Base-by-base conservation (phyloP, 768 basidiomycete genomes). In the Amylocystis lapponica region DNA sequence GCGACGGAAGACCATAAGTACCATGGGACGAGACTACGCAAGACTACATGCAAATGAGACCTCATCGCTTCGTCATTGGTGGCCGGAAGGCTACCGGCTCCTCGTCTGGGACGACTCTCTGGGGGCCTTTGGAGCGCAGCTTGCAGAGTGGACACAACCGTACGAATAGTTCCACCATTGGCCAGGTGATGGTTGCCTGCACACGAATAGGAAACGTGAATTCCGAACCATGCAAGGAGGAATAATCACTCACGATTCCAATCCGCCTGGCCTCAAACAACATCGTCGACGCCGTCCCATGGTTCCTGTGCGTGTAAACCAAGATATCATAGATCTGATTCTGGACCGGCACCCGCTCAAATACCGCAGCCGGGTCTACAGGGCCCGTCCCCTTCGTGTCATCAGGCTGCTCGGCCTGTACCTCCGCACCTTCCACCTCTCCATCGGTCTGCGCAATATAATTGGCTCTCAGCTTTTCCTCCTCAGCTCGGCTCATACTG, bases 161-260 rank as follows among this genome's bases (percentile, higher is more conserved):
- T 30, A 71, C 66, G 60, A 84, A 85, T 27, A 77, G 71, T 57
- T 85, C 83, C 5, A 76, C 71, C 79, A 85, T 85, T 3, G 83
- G 79, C 81, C 81, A 85, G 7, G 82, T 83, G 42, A 85, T 73
- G 19, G 68, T 68, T 21, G 79, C 74, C 83, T 85, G 34, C n/a
- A 30, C 38, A 46, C 16, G 46, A 23, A 26, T 46, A 20, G 45
- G 33, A 37, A 41, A 39, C 25, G 41, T 41, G 27, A 36, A 21
- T 36, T 29, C 27, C 30, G 39, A n/a, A 26, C 41, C 39, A 37
- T 19, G 12, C 5, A 8, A 19, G 27, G 33, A 47, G 9, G 21
- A 27, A 7, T 27, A 39, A 43, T 25, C 21, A 66, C 80, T 63
- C 54, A 84, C 83, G 47, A 83, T 75, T 49, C 79, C 77, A 13